Conservation (phyloP, 108 stramenopile species). For the Epithemia pelagica region DNA sequence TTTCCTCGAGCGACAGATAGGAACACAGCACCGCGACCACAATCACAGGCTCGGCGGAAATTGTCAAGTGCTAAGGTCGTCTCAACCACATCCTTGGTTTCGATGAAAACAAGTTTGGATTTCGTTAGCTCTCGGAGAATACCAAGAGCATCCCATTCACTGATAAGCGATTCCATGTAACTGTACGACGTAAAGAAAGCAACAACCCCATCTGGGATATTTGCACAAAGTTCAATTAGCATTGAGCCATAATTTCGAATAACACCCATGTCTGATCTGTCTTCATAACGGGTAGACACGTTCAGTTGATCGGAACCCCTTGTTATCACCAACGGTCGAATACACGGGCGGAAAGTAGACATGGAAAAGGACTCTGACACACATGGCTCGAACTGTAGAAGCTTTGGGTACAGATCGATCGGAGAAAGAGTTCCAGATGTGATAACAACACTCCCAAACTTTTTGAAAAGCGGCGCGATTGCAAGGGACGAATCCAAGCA, state of each 20-base stretch:
- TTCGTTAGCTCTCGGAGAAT: slow-evolving; percentile 85
- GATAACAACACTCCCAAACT: slow-evolving; percentile 94
- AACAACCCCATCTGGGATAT: slow-evolving; percentile 95
- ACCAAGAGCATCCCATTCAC: slow-evolving; percentile 92
- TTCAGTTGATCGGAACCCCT: slow-evolving; percentile 89
- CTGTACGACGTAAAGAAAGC: slow-evolving; percentile 98
- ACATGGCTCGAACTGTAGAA: slow-evolving; percentile 94
- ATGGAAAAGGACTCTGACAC: slow-evolving; percentile 92
- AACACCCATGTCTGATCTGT: slow-evolving; percentile 88
- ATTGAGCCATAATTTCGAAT: slow-evolving; percentile 74
- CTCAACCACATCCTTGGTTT: slow-evolving; percentile 99
- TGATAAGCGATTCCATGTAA: slow-evolving; percentile 95
- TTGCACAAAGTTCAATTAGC: slow-evolving; percentile 82
- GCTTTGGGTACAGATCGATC: slow-evolving; percentile 97
- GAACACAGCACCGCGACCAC: slow-evolving; percentile 97
- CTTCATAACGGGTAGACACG: slow-evolving; percentile 84
- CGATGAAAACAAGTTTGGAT: slow-evolving; percentile 95
- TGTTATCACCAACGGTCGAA: slow-evolving; percentile 94
- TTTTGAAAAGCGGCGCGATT: slow-evolving; percentile 95
- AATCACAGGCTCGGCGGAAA: slow-evolving; percentile 96
- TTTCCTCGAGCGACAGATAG: slow-evolving; percentile 98
- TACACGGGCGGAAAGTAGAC: slow-evolving; percentile 97
- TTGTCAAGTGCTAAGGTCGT: slow-evolving; percentile 97
- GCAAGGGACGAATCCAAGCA: slow-evolving; percentile 97
- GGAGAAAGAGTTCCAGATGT: slow-evolving; percentile 98